phyloP scores from a whole-genome alignment of 2,329 filamentous ascomycete species.

The Drechmeria coniospora region DNA sequence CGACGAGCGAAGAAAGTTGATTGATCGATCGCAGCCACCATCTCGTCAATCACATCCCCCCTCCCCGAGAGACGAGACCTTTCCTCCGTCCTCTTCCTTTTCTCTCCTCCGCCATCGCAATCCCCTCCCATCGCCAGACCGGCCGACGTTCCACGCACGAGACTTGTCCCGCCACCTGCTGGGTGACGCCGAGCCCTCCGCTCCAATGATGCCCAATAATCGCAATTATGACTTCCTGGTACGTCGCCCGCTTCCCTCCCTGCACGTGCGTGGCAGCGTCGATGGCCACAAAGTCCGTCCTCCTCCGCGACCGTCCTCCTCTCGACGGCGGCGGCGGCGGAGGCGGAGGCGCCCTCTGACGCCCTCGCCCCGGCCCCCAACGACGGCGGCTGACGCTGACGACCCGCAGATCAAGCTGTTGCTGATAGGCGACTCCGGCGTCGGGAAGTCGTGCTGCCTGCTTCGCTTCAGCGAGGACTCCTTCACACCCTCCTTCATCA shows the following conservation, averaged over 20 bases:
- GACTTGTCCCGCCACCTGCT: background rate
- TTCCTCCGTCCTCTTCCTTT: background rate
- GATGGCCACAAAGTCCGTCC: too few relatives aligned
- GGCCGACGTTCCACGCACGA: too few relatives aligned
- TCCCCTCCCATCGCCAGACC: background rate
- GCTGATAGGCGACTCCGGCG: constrained; percentile 90
- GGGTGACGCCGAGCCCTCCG: too few relatives aligned
- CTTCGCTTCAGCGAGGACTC: constrained; percentile 95
- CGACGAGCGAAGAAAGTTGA: too few relatives aligned
- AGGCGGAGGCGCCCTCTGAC: background rate
- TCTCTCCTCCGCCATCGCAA: background rate
- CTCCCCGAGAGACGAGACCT: constrained; percentile 1
- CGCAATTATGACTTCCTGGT: constrained; percentile 99
- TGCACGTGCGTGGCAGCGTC: constrained; percentile 1
- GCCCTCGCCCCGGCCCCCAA: background rate
- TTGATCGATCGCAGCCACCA: constrained; percentile 1
- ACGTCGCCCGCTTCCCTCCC: constrained; percentile 22
- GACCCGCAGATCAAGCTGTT: constrained; percentile 74
- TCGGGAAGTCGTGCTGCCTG: constrained; percentile 94
- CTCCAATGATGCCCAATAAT: constrained; percentile 74
- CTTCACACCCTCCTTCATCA: constrained; percentile 95
- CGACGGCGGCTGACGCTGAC: background rate
- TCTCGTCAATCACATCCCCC: constrained; percentile 1
- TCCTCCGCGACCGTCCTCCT: background rate
- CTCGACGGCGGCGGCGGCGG: background rate